Evolutionary conservation across 2,329 filamentous ascomycete genomes (phyloP).

Genomic region (Fusarium sp.): DNA sequence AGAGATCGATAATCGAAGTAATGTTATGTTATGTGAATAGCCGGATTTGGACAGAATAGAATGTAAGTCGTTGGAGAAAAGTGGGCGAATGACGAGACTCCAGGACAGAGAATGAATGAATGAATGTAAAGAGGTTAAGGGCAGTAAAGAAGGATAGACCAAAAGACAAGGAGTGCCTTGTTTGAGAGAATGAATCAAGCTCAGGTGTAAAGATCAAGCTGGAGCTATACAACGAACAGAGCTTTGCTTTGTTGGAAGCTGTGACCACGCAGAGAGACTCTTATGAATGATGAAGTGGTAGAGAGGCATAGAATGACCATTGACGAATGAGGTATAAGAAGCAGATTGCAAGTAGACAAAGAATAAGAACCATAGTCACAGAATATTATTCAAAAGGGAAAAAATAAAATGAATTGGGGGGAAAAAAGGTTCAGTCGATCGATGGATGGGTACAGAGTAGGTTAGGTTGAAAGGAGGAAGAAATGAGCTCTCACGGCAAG

Average conservation of each 20-base stretch:
- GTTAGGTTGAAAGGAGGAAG: slow-evolving; percentile 31
- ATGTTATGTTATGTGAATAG: slow-evolving; percentile 5
- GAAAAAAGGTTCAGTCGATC: slow-evolving; percentile 2
- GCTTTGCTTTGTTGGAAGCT: slow-evolving; percentile 18
- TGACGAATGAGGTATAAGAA: slow-evolving; percentile 34
- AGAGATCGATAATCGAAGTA: neutral
- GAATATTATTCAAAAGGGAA: slow-evolving; percentile 2
- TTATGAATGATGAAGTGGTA: slow-evolving; percentile 34
- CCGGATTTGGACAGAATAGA: slow-evolving; percentile 23
- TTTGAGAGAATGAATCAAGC: neutral
- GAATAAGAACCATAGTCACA: slow-evolving; percentile 41
- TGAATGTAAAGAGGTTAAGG: slow-evolving; percentile 8
- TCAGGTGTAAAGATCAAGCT: neutral
- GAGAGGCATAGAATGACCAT: slow-evolving; percentile 34
- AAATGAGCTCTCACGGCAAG: slow-evolving; percentile 25
- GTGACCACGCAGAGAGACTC: slow-evolving; percentile 8
- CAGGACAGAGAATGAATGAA: slow-evolving; percentile 6
- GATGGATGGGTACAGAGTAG: neutral
- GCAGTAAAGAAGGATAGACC: neutral
- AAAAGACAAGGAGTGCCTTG: slow-evolving; percentile 7
- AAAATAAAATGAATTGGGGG: slow-evolving; percentile 7
- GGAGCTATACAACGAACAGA: slow-evolving; percentile 9
- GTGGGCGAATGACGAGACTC: slow-evolving; percentile 9
- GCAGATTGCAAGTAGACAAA: slow-evolving; percentile 35
- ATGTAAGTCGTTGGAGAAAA: slow-evolving; percentile 4